Evolutionary conservation across 768 basidiomycete genomes (phyloP), one percentile per base, ranked within the genome.

Genomic region (Gymnopilus dilepis): DNA sequence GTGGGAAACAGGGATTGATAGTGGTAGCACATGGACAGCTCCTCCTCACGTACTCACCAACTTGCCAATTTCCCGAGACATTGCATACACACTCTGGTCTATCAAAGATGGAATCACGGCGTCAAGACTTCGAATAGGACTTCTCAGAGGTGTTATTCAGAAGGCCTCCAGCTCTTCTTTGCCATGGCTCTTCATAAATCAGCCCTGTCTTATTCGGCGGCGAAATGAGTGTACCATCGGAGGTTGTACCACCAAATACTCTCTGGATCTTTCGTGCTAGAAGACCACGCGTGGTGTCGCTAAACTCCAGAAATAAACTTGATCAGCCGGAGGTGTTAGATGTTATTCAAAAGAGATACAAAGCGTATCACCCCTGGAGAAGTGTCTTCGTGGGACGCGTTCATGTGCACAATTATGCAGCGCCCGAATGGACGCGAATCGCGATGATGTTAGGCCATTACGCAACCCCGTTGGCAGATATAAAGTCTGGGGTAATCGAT

Each of bases 311-410:
- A 50, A 50, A 50, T 50, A 50, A 50, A 50, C 28, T 31, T 50
- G 52, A 26, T 54, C 52, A 38, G 24, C 52, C 52, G 37, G 38
- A 37, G 37, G 52, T 24, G 38, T 3, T 17, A 54, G 7, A 19
- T 45, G 38, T 6, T 3, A 30, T 31, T 47, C n/a, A 37, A 60
- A 54, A 54, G 53, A 55, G 12, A 37, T 28, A 38, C 57, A 54
- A 54, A 54, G 34, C 40, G 34, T 54, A 40, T 54, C 52, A 54
- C 37, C 34, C 37, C 42, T 41, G 50, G 54, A 55, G 59, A 47
- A 58, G 57, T 54, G 52, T 34, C 21, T 31, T 42, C 59, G 59
- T 60, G 59, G 34, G 59, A 60, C 41, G 43, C 17, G 59, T 55
- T 60, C 53, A 55, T 60, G 59, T 60, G 59, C 21, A n/a, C 42